Evolutionary conservation across 495 filamentous ascomycete genomes (phyloP).

Genomic region (Penicillium angulare): DNA sequence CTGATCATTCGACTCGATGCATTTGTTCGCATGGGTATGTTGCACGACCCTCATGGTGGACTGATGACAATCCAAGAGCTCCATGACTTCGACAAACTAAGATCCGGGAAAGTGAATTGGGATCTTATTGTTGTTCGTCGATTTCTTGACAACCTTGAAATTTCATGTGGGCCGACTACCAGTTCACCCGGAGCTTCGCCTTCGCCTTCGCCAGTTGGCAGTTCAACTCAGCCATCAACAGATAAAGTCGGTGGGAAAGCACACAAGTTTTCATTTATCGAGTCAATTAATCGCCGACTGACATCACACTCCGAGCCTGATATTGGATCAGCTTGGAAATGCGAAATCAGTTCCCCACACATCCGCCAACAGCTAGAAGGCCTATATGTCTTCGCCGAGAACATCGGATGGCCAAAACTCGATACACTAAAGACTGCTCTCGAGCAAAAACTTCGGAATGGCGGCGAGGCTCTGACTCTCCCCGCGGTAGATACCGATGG

Average conservation of each 20-base stretch:
- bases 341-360: slow-evolving; percentile 37
- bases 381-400: slow-evolving; percentile 48
- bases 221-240: neutral
- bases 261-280: slow-evolving; percentile 26
- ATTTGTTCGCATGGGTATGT: slow-evolving; percentile 54
- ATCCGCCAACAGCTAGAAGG: slow-evolving; percentile 48
- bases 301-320: slow-evolving; percentile 16
- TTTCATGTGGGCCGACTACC: too few relatives aligned
- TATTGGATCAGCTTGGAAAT: slow-evolving; percentile 32
- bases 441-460: slow-evolving; percentile 13
- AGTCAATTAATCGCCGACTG: slow-evolving; percentile 23
- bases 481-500: neutral
- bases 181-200: slow-evolving; percentile 7
- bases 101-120: slow-evolving; percentile 72
- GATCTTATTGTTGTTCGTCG: slow-evolving; percentile 71
- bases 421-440: slow-evolving; percentile 30
- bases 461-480: slow-evolving; percentile 8
- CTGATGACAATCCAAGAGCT: slow-evolving; percentile 58
- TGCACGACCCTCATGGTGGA: slow-evolving; percentile 45
- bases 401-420: slow-evolving; percentile 49
- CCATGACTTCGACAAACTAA: slow-evolving; percentile 60
- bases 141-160: slow-evolving; percentile 71
- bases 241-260: slow-evolving; percentile 26
- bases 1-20: slow-evolving; percentile 73
- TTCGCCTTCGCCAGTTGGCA: neutral